phyloP scores from a whole-genome alignment of 768 basidiomycete genomes.

The Ramaria rubella region DNA sequence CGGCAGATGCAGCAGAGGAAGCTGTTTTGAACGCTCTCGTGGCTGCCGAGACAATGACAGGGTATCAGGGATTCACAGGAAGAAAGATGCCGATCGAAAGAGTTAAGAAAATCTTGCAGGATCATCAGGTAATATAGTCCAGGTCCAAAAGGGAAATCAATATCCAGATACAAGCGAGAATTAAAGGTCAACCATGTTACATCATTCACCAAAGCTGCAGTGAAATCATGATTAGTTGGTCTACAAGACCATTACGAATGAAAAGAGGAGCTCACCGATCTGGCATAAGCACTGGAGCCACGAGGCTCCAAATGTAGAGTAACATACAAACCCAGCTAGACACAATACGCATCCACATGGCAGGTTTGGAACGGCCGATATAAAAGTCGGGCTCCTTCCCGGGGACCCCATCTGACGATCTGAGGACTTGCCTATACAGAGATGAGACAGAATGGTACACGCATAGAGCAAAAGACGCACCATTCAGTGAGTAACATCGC shows the following conservation, averaged over 20 bases:
- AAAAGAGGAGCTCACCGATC: slow-evolving; percentile 55
- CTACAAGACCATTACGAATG: neutral
- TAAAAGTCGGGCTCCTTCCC: slow-evolving; percentile 66
- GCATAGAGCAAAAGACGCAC: slow-evolving; percentile 40
- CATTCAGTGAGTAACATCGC: slow-evolving; percentile 96
- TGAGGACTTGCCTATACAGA: slow-evolving; percentile 61
- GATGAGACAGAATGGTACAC: neutral
- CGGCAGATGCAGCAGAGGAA: slow-evolving; percentile 1
- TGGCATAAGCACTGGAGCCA: slow-evolving; percentile 87
- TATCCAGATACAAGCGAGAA: neutral
- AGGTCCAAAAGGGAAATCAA: neutral
- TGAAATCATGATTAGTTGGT: neutral
- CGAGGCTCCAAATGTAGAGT: slow-evolving; percentile 78
- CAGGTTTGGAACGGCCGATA: slow-evolving; percentile 91
- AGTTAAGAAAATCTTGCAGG: slow-evolving; percentile 1
- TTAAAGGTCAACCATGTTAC: neutral
- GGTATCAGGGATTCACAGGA: neutral
- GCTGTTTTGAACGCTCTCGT: neutral
- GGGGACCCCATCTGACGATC: slow-evolving; percentile 41
- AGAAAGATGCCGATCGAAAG: neutral
- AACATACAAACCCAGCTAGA: slow-evolving; percentile 92
- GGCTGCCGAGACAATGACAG: slow-evolving; percentile 5
- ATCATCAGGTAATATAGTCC: neutral
- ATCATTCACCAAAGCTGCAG: neutral
- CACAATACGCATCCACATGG: slow-evolving; percentile 99